A percentile compares a stretch with the other conserved stretches of the same genome.
Evolutionary conservation across 306 rosid species (phyloP).

Genomic region (Lathyrus aphaca): DNA sequence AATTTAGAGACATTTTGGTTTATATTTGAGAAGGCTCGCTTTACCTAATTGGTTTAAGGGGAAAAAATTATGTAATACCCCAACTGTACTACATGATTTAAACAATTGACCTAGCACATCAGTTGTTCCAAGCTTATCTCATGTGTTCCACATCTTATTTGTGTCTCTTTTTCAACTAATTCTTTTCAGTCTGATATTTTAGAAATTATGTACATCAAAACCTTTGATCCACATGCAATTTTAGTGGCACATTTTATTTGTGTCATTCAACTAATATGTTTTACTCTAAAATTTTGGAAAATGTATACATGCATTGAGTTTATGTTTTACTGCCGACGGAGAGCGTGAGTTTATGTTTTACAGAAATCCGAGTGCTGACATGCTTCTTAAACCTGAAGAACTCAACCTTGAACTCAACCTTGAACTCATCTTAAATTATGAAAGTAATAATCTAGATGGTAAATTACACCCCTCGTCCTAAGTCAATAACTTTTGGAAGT

Average conservation of each 20-base stretch:
- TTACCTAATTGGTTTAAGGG: not conserved
- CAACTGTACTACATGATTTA: slow-evolving; percentile 16
- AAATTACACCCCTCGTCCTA: not conserved
- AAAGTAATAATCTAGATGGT: slow-evolving; percentile 13
- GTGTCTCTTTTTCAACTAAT: not conserved
- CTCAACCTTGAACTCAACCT: slow-evolving; percentile 79
- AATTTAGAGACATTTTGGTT: slow-evolving; percentile 12
- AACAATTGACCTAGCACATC: slow-evolving; percentile 16
- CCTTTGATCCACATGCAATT: not conserved
- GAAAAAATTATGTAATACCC: not conserved
- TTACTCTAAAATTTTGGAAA: not conserved
- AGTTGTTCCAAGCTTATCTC: slow-evolving; percentile 18
- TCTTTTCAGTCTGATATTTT: not conserved
- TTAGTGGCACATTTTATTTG: slow-evolving; percentile 16
- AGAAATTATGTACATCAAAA: not conserved
- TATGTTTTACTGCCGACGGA: too few relatives aligned
- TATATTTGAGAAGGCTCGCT: slow-evolving; percentile 2
- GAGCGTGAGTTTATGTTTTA: slow-evolving; percentile 99
- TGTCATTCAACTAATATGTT: slow-evolving; percentile 1
- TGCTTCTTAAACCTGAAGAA: slow-evolving; percentile 78
- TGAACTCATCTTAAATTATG: too few relatives aligned
- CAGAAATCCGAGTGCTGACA: slow-evolving; percentile 95
- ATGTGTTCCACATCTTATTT: slow-evolving; percentile 27
- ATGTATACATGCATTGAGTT: not conserved
- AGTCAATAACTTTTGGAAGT: not conserved